Base-by-base conservation (phyloP, 441 rosid species). In the Jatropha multifida region DNA sequence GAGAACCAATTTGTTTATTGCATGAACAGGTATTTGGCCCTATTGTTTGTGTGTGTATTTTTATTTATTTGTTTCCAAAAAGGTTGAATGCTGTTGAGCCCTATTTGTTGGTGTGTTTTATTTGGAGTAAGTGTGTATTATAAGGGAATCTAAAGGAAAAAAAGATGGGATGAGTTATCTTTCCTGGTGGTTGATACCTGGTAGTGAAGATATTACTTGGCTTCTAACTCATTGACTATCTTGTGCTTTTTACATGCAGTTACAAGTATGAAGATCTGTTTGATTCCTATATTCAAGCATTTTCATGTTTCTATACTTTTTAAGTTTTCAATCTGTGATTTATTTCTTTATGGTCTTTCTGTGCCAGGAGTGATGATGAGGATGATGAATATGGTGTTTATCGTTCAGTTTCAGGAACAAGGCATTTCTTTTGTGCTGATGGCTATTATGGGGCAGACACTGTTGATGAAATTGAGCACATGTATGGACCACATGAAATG, bases 361-460 rank as follows among this genome's bases (percentile, higher is more conserved):
- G 76, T 81, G 70, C 72, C 80, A 89, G 97, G 92, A 89, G 89
- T 80, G 93, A 92, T 70, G 92, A 91, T 60, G 93, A 92, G 60
- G 96, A 87, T 78, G 92, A 91, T 56, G 93, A 87, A 52, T 85
- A 82, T 73, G 82, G 87, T 73, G 77, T 71, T 58, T 85, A 83
- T 83, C 88, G 64, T 67, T 85, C 85, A 83, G 92, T 85, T 87
- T 67, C 83, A 51, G 91, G 84, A 69, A 76, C 86, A 55, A 86
- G 86, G 78, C 84, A 77, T 74, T 86, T 83, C 72, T 81, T 85
- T 65, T 85, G 65, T 83, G 86, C 79, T 72, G 87, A 84, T 81
- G 81, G 75, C 76, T 87, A 79, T 81, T 85, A 83, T 78, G 83
- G 87, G 74, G 90, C 85, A 51, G 64, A 73, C 62, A 83, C 85